phyloP scores from a whole-genome alignment of 176 grass and related monocot genomes.

The Typha latifolia region DNA sequence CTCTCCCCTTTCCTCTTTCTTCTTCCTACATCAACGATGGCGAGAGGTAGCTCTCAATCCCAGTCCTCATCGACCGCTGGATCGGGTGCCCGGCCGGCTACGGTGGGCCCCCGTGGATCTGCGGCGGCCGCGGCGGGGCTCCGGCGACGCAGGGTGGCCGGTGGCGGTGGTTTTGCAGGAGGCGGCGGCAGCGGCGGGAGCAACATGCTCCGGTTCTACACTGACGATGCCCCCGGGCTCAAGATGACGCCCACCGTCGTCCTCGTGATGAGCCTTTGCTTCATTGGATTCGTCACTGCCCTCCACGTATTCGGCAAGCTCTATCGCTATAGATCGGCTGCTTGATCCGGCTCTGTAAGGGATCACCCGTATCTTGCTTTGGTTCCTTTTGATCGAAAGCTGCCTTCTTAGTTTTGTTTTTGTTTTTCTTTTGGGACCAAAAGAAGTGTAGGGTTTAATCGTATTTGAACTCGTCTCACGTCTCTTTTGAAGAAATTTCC shows the following conservation, averaged over 20 bases:
- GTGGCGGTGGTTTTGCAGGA: conserved; percentile 6
- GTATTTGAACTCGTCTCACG: not conserved
- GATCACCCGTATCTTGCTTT: not conserved
- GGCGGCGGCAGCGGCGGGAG: conserved; percentile 7
- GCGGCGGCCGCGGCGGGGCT: conserved; percentile 18
- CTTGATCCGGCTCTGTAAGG: not conserved
- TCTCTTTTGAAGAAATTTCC: not conserved
- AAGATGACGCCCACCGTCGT: conserved; percentile 29
- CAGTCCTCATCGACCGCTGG: conserved; percentile 15
- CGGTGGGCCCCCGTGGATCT: conserved; percentile 16
- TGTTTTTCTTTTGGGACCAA: not conserved
- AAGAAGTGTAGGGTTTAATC: not conserved
- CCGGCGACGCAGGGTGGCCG: conserved; percentile 10
- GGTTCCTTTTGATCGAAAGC: not conserved
- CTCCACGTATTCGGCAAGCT: conserved; percentile 28
- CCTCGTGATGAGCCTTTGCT: conserved; percentile 28
- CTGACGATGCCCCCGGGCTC: conserved; percentile 21
- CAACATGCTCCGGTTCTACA: conserved; percentile 31
- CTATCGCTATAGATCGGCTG: conserved; percentile 13
- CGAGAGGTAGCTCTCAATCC: conserved; percentile 18
- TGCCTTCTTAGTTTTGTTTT: not conserved
- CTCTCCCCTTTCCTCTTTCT: not conserved
- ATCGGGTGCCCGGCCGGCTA: conserved; percentile 2
- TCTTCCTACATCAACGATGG: not conserved
- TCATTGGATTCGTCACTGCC: conserved; percentile 28